phyloP scores from a whole-genome alignment of 164 flowering plant species.

The Macadamia tetraphylla region DNA sequence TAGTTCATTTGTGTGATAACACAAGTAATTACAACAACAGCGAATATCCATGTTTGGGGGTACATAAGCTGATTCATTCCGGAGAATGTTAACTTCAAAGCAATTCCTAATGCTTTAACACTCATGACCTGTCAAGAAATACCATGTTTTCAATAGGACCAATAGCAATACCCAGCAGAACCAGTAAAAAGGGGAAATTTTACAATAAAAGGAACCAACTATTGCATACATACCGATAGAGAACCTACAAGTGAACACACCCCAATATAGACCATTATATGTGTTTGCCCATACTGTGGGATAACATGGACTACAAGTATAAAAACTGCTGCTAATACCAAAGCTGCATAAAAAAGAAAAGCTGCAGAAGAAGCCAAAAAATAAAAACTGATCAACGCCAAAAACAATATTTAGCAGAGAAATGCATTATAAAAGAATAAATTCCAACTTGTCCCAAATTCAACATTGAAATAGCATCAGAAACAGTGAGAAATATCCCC shows the following conservation, averaged over 20 bases:
- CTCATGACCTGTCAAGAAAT: slow-evolving; percentile 53
- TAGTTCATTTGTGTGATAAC: slow-evolving; percentile 63
- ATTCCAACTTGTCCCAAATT: too few species aligned
- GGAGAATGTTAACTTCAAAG: slow-evolving; percentile 56
- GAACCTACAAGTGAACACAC: slow-evolving; percentile 85
- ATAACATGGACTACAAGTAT: slow-evolving; percentile 48
- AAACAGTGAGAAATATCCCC: neutral
- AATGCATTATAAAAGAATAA: too few species aligned
- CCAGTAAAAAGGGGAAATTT: neutral
- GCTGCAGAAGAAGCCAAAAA: slow-evolving; percentile 36
- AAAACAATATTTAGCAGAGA: neutral
- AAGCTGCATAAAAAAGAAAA: slow-evolving; percentile 57
- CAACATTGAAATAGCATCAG: too few species aligned
- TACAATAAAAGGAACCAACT: neutral
- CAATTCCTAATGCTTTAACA: slow-evolving; percentile 67
- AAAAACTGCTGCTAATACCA: slow-evolving; percentile 48
- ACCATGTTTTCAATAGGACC: neutral
- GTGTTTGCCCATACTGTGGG: slow-evolving; percentile 77
- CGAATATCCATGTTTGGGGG: slow-evolving; percentile 60
- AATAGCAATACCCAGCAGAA: neutral
- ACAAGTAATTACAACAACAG: slow-evolving; percentile 43
- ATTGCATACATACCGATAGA: slow-evolving; percentile 44
- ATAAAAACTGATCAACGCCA: neutral
- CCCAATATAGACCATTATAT: slow-evolving; percentile 73
- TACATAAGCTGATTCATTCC: slow-evolving; percentile 62